Evolutionary conservation across 441 rosid genomes (phyloP).

Genomic region (Metrosideros polymorpha): DNA sequence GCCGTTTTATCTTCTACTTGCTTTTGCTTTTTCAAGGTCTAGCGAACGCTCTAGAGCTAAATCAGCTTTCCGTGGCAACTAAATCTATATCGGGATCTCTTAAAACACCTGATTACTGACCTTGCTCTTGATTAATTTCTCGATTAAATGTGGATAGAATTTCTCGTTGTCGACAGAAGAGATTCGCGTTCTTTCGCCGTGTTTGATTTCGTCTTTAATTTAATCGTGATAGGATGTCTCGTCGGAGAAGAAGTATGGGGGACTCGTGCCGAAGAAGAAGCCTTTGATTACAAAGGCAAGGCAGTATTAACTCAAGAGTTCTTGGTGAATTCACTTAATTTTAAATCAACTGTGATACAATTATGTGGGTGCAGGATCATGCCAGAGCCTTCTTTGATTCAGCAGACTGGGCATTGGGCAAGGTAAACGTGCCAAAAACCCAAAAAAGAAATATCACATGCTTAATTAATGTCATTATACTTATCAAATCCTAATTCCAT

Average conservation of each 20-base stretch:
- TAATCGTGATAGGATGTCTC: constrained; percentile 12
- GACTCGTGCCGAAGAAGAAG: constrained; percentile 67
- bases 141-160: constrained; percentile 10
- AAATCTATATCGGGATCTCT: background rate
- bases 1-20: background rate
- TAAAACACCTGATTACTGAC: background rate
- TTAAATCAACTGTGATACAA: background rate
- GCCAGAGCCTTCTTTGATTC: constrained; percentile 87
- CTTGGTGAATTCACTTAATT: background rate
- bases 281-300: constrained; percentile 70
- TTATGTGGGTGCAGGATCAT: constrained; percentile 31
- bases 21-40: background rate
- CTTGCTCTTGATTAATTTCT: background rate
- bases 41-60: background rate
- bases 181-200: background rate
- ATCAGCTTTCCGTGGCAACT: background rate
- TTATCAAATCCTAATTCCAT: background rate
- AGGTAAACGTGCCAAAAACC: constrained; percentile 25
- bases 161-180: background rate
- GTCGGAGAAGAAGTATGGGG: constrained; percentile 49
- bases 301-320: background rate
- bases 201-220: background rate
- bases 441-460: background rate
- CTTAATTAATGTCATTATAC: background rate
- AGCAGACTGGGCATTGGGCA: constrained; percentile 80